A percentile compares a stretch with the other conserved stretches of the same genome.
These are phyloP conservation scores for Coemansia sp. DNA, from an alignment of 192 early-diverging fungal species.

Conservation along the genomic window DNA sequence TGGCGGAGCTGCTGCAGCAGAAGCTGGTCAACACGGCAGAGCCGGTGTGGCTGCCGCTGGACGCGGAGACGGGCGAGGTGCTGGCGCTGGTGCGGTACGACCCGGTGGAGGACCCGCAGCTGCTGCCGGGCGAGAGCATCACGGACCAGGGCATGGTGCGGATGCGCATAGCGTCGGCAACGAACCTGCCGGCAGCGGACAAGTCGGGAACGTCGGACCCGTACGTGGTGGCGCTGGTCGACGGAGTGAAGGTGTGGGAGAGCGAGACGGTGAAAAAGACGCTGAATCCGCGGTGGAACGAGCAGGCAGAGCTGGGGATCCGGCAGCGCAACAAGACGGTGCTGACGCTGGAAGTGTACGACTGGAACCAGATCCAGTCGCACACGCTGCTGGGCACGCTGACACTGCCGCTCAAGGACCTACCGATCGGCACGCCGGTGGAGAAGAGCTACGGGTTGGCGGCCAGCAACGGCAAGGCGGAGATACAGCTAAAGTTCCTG, in stretches of 20 bases:
- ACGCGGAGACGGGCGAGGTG: conserved; percentile 53
- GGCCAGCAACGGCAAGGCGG: conserved; percentile 35
- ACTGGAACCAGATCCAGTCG: conserved; percentile 75
- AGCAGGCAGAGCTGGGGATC: conserved; percentile 63
- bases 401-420: conserved; percentile 54
- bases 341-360: conserved; percentile 66
- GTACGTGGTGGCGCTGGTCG: conserved; percentile 63
- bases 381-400: conserved; percentile 59
- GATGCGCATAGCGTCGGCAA: conserved; percentile 58
- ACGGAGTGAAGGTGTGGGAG: conserved; percentile 66
- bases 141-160: conserved; percentile 64
- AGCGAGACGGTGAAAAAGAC: conserved; percentile 72
- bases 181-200: conserved; percentile 66
- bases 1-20: conserved; percentile 45
- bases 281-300: conserved; percentile 69
- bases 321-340: conserved; percentile 54
- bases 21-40: conserved; percentile 47
- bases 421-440: conserved; percentile 55
- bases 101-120: conserved; percentile 47
- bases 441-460: conserved; percentile 49
- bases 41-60: conserved; percentile 52
- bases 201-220: conserved; percentile 72
- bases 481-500: conserved; percentile 56
- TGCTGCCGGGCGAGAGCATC: conserved; percentile 50
- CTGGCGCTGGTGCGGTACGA: conserved; percentile 50